A percentile compares a stretch with the other conserved stretches of the same genome.
These are phyloP conservation scores for Russula griseocarnosa DNA, from an alignment of 768 basidiomycete species.

Conservation along the genomic window DNA sequence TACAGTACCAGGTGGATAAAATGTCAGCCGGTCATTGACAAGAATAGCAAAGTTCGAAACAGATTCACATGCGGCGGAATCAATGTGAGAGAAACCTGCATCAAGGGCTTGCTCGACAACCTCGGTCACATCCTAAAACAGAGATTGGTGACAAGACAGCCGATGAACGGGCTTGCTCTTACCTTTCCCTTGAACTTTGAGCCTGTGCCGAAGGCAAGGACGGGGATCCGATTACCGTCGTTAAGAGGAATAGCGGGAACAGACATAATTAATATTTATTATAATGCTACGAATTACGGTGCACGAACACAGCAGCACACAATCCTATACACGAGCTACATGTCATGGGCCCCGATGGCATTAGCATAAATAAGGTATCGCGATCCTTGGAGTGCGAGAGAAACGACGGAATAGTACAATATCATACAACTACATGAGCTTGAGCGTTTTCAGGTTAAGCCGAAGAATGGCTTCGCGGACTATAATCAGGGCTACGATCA, in stretches of 20 bases:
- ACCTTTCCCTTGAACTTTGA: conserved; percentile 38
- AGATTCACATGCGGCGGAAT: conserved; percentile 51
- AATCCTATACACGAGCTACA: conserved; percentile 15
- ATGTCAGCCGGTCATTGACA: background rate
- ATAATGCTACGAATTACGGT: background rate
- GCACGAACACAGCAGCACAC: background rate
- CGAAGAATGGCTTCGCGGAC: conserved; percentile 61
- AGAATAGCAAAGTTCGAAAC: conserved; percentile 16
- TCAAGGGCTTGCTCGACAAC: conserved; percentile 57
- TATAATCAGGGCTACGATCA: conserved; percentile 29
- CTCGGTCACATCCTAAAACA: conserved; percentile 45
- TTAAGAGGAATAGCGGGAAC: conserved; percentile 36
- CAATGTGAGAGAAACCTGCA: conserved; percentile 57
- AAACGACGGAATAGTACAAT: background rate
- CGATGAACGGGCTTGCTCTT: conserved; percentile 4
- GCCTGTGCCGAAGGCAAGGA: conserved; percentile 61
- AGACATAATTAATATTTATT: conserved; percentile 30
- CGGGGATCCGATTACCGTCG: conserved; percentile 51
- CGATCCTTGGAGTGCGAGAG: background rate
- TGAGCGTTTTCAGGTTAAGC: conserved; percentile 58
- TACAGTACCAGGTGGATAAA: conserved; percentile 13
- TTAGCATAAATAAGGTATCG: conserved; percentile 14
- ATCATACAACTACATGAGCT: conserved; percentile 38
- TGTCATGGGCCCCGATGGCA: background rate
- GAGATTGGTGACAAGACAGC: background rate